Evolutionary conservation across 805 yeast genomes (phyloP).

Genomic region (Lipomyces lipofer): DNA sequence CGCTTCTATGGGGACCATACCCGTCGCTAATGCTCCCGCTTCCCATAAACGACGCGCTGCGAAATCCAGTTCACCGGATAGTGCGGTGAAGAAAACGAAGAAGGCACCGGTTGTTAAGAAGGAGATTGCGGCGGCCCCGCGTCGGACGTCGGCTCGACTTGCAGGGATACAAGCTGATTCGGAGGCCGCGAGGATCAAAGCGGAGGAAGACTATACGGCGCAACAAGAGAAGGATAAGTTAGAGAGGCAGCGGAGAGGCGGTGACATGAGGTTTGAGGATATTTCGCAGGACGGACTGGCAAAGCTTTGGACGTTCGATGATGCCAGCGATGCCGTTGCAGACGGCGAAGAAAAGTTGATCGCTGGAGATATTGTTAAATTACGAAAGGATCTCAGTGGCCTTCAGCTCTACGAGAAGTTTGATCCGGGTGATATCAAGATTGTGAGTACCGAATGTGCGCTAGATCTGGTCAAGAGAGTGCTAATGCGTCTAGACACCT

Average conservation of each 20-base stretch:
- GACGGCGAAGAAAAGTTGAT: conserved; percentile 34
- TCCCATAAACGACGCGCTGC: background rate
- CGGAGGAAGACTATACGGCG: conserved; percentile 38
- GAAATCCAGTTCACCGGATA: background rate
- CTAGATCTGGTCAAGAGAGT: background rate
- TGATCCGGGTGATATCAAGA: conserved; percentile 68
- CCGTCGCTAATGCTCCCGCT: background rate
- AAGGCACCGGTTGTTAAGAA: background rate
- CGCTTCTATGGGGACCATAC: conserved; percentile 43
- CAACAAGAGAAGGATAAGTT: conserved; percentile 40
- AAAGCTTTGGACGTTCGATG: conserved; percentile 31
- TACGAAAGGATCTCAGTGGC: conserved; percentile 56
- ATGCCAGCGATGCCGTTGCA: conserved; percentile 38
- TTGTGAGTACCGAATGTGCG: conserved; percentile 43
- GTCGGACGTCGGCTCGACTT: conserved; percentile 74
- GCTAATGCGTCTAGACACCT: conserved; percentile 36
- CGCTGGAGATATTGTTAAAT: conserved; percentile 50
- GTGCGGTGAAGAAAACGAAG: background rate
- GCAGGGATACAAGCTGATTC: conserved; percentile 69
- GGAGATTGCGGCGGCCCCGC: conserved; percentile 44
- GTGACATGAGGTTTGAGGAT: conserved; percentile 65
- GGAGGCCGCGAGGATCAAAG: conserved; percentile 44
- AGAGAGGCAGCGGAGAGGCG: conserved; percentile 60
- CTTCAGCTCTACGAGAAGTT: conserved; percentile 55
- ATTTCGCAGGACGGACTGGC: conserved; percentile 37